phyloP scores from a whole-genome alignment of 1,284 basidiomycete species.

The Puccinia polysora region DNA sequence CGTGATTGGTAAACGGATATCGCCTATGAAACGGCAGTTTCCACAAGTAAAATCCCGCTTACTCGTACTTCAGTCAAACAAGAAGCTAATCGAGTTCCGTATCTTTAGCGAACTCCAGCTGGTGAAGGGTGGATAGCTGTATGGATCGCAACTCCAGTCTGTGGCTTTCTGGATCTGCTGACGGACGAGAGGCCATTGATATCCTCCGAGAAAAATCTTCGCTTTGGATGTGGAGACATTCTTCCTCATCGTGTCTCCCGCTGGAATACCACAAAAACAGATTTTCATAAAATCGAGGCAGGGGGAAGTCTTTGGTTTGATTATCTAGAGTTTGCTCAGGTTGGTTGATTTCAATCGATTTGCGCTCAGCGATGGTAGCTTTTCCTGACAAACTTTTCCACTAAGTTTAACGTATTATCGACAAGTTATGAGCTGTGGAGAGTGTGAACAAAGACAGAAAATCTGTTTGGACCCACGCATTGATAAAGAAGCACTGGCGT shows the following conservation, averaged over 20 bases:
- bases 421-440: not conserved
- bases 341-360: not conserved
- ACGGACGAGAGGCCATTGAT: not conserved
- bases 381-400: not conserved
- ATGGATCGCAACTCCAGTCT: conserved; percentile 1
- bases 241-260: not conserved
- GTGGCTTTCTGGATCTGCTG: not conserved
- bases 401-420: not conserved
- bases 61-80: too few species aligned
- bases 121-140: not conserved
- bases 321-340: not conserved
- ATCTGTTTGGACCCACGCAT: not conserved
- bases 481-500: not conserved
- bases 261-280: conserved; percentile 8
- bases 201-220: not conserved
- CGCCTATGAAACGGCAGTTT: too few species aligned
- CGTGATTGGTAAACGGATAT: too few species aligned
- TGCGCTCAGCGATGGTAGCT: not conserved
- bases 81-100: too few species aligned
- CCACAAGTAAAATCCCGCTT: too few species aligned
- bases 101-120: too few species aligned
- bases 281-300: conserved; percentile 1
- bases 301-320: not conserved
- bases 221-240: not conserved
- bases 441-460: not conserved